A percentile compares a stretch with the other conserved stretches of the same genome.
Evolutionary conservation across 768 basidiomycete genomes (phyloP).

Genomic region (Lepiota subincarnata): DNA sequence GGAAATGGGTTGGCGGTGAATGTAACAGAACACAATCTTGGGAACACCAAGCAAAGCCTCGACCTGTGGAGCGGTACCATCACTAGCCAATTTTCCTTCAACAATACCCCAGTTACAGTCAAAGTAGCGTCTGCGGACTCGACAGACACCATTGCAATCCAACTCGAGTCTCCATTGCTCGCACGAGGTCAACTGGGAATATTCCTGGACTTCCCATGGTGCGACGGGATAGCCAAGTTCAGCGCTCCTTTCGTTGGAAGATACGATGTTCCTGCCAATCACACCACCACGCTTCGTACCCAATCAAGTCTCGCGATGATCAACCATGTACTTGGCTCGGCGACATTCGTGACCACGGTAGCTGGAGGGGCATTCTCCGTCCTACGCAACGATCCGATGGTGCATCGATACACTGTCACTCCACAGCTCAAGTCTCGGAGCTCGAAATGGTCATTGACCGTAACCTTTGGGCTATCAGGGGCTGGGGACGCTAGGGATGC

Average conservation of each 20-base stretch:
- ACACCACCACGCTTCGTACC: slow-evolving; percentile 37
- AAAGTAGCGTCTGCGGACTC: slow-evolving; percentile 35
- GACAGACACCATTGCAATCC: slow-evolving; percentile 36
- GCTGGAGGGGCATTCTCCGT: slow-evolving; percentile 36
- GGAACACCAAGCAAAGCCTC: slow-evolving; percentile 33
- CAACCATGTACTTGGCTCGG: slow-evolving; percentile 34
- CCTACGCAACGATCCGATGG: slow-evolving; percentile 35
- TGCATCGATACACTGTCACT: slow-evolving; percentile 45
- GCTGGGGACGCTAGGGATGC: slow-evolving; percentile 19
- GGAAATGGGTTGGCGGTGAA: slow-evolving; percentile 21
- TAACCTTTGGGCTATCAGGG: slow-evolving; percentile 26
- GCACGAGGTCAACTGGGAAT: slow-evolving; percentile 34
- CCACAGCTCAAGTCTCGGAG: slow-evolving; percentile 20
- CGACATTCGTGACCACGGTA: slow-evolving; percentile 40
- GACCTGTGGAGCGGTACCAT: slow-evolving; percentile 56
- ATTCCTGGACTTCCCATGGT: slow-evolving; percentile 60
- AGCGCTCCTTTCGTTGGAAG: slow-evolving; percentile 54
- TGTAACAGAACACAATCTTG: slow-evolving; percentile 35
- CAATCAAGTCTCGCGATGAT: slow-evolving; percentile 31
- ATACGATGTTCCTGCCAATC: slow-evolving; percentile 43
- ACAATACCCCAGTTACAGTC: slow-evolving; percentile 33
- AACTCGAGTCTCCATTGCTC: slow-evolving; percentile 38
- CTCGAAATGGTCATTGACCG: slow-evolving; percentile 31
- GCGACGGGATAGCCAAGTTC: slow-evolving; percentile 53
- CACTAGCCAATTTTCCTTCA: slow-evolving; percentile 39